Evolutionary conservation across 306 rosid genomes (phyloP).

Genomic region (Quercus engelmannii): DNA sequence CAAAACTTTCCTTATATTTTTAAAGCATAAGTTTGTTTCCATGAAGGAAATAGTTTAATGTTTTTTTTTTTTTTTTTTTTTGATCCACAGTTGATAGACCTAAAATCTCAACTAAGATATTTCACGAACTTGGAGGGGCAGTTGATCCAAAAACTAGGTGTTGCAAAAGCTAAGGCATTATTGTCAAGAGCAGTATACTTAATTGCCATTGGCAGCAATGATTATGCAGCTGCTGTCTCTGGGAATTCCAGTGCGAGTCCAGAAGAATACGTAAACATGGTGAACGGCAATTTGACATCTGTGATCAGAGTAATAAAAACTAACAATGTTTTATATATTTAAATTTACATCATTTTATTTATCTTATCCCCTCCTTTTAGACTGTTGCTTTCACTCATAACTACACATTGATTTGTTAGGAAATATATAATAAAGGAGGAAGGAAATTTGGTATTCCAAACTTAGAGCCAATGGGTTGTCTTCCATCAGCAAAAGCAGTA

Average conservation of each 20-base stretch:
- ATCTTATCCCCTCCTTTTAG: neutral
- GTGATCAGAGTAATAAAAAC: constrained; percentile 16
- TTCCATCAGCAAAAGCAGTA: constrained; percentile 11
- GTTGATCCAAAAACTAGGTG: constrained; percentile 31
- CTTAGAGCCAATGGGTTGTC: constrained; percentile 7
- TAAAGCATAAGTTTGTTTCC: too few relatives aligned
- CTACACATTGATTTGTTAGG: constrained; percentile 10
- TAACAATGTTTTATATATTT: neutral
- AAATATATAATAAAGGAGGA: constrained; percentile 38
- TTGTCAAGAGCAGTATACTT: constrained; percentile 32
- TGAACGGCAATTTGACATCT: neutral
- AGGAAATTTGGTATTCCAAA: constrained; percentile 45
- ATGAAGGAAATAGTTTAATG: too few relatives aligned
- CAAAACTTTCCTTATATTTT: too few relatives aligned
- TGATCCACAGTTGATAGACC: constrained; percentile 31
- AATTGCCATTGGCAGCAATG: constrained; percentile 29
- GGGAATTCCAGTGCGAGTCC: neutral
- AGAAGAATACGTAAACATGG: constrained; percentile 27
- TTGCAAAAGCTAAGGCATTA: constrained; percentile 19
- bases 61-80: neutral
- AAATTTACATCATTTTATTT: neutral
- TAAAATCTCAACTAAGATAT: constrained; percentile 35
- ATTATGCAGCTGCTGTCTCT: constrained; percentile 18
- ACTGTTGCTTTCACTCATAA: neutral
- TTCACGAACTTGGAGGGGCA: constrained; percentile 33